Base-by-base conservation (phyloP, 2,329 filamentous ascomycete species). In the Orbilia ellipsospora region DNA sequence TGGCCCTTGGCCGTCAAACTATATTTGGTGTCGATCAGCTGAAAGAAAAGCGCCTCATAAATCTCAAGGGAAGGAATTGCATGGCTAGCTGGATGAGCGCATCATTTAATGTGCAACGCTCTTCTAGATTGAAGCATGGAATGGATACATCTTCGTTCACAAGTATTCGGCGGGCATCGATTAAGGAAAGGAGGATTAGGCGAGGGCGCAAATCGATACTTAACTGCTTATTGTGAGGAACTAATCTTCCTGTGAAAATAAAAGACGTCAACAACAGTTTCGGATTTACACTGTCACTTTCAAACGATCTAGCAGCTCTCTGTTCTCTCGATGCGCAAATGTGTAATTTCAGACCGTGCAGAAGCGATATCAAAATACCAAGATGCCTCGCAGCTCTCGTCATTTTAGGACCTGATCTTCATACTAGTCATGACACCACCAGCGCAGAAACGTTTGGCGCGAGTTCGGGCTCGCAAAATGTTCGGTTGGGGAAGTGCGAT, bases 31-130 rank as follows among this genome's bases (percentile, higher is more conserved):
- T 61, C 57, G 64, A 74, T 74, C 70, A 60, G 70, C 70, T 68
- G 57, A 59, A 74, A 60, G 45, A 63, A 63, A 59, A 68, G 28
- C 64, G 72, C 72, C 64, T 69, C 72, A 75, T 63, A 45, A 75
- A 64, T 50, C 54, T 60, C 57, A 68, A 52, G 68, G 10, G 31
- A 10, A 36, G 31, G 31, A 36, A 36, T 36, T 36, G 31, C 5
- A 36, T 36, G 31, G 31, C 5, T 36, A 36, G 31, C 10, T 54
- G 64, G 72, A 75, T 51, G 26, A 26, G 44, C 56, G 54, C 26
- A 36, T 60, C 18, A 54, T 63, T 52, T 65, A 48, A 36, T n/a
- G 62, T 52, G 16, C 28, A 62, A 40, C 13, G 44, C 42, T 10
- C 18, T 28, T 50, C 18, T 65, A 18, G 54, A 50, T 20, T 44